A percentile compares a stretch with the other conserved stretches of the same genome.
Conservation (phyloP, 2,329 filamentous ascomycete genomes). For the Microcera coccophila region DNA sequence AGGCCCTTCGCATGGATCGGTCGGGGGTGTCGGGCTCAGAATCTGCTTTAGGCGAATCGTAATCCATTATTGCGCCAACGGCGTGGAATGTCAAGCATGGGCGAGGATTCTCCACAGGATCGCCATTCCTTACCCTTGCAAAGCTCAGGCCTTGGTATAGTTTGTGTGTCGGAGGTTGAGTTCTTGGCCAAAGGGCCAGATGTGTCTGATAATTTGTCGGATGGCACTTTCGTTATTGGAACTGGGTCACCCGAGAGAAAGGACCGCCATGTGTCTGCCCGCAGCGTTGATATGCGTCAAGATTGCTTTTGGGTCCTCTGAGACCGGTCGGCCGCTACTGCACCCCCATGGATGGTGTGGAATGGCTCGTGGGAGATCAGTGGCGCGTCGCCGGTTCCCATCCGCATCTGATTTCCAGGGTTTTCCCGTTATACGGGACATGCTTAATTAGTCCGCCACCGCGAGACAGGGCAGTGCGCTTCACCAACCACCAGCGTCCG, state of each 20-base stretch:
- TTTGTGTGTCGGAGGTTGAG: neutral
- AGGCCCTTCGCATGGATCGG: constrained; percentile 16
- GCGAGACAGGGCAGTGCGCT: constrained; percentile 16
- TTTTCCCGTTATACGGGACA: constrained; percentile 22
- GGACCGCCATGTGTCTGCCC: neutral
- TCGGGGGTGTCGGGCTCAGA: constrained; percentile 10
- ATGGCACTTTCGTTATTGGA: neutral
- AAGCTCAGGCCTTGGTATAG: neutral
- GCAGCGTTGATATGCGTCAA: too few relatives aligned
- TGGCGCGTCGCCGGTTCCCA: constrained; percentile 4
- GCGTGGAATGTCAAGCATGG: constrained; percentile 15
- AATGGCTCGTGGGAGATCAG: constrained; percentile 8
- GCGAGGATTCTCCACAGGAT: constrained; percentile 11
- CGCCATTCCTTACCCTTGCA: neutral
- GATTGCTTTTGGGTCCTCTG: too few relatives aligned
- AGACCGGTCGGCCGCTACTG: neutral
- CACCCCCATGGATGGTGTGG: constrained; percentile 1
- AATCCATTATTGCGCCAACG: constrained; percentile 14
- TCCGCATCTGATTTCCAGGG: constrained; percentile 20
- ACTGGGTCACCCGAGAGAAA: neutral
- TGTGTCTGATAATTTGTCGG: neutral
- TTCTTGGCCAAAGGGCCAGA: neutral
- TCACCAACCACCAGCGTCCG: constrained; percentile 18
- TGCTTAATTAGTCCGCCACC: constrained; percentile 21
- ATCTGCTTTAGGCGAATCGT: constrained; percentile 14